phyloP scores from a whole-genome alignment of 345 rosid genomes.

The Draba incana region DNA sequence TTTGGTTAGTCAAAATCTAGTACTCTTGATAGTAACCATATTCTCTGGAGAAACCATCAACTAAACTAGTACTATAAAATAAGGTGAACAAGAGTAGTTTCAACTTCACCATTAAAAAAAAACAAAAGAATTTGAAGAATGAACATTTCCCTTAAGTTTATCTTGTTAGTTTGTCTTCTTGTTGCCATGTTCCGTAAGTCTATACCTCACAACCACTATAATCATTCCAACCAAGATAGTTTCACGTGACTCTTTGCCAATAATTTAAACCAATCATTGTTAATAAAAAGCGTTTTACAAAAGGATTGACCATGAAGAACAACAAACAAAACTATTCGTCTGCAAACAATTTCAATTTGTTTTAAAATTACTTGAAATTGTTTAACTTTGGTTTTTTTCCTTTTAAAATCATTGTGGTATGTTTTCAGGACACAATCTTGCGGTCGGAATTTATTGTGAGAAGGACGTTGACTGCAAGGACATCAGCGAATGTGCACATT shows the following conservation, averaged over 20 bases:
- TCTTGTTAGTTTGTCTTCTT: conserved; percentile 1
- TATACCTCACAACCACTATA: not conserved
- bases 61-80: not conserved
- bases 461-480: too few species aligned
- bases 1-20: too few species aligned
- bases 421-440: not conserved
- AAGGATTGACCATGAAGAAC: not conserved
- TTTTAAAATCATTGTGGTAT: not conserved
- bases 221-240: not conserved
- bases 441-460: not conserved
- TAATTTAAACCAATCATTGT: not conserved
- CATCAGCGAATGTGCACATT: too few species aligned
- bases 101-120: not conserved
- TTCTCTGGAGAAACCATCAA: too few species aligned
- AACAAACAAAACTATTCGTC: not conserved
- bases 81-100: not conserved
- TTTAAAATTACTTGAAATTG: too few species aligned
- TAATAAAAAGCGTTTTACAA: not conserved
- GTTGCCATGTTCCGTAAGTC: not conserved
- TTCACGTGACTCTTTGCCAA: not conserved
- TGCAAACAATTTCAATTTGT: not conserved
- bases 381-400: too few species aligned
- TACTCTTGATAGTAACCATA: too few species aligned
- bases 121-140: not conserved
- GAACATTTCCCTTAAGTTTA: conserved; percentile 5